Evolutionary conservation across 257 asterid species (phyloP).

Genomic region (Handroanthus guayacan): DNA sequence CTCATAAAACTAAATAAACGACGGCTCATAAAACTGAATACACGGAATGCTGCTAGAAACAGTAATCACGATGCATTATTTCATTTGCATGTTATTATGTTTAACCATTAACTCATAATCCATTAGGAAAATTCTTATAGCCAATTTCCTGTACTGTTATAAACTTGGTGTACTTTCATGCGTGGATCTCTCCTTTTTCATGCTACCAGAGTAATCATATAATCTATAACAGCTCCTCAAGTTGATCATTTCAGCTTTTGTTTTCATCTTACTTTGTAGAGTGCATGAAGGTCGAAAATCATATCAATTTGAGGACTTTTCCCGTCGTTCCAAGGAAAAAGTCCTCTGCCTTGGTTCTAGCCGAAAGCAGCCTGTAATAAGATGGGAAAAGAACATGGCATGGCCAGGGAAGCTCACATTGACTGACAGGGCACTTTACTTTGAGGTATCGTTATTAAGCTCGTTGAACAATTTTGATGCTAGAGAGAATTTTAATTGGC

Average conservation of each 20-base stretch:
- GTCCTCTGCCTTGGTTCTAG: slow-evolving; percentile 86
- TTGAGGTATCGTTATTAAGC: slow-evolving; percentile 67
- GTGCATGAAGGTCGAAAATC: slow-evolving; percentile 91
- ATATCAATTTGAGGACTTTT: slow-evolving; percentile 54
- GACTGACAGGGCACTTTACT: slow-evolving; percentile 88
- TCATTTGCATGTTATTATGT: too few species aligned
- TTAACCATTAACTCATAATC: too few species aligned
- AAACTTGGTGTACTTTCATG: too few species aligned
- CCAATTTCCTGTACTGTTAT: too few species aligned
- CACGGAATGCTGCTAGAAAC: too few species aligned
- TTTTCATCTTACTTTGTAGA: slow-evolving; percentile 50
- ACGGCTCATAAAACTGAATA: too few species aligned
- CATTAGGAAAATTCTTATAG: too few species aligned
- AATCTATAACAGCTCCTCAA: slow-evolving; percentile 10
- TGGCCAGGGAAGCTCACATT: slow-evolving; percentile 96
- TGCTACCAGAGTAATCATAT: not conserved
- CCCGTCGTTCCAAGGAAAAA: slow-evolving; percentile 57
- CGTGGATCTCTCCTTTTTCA: too few species aligned
- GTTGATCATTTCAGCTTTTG: slow-evolving; percentile 25
- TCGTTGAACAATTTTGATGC: slow-evolving; percentile 28
- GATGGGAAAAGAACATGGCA: slow-evolving; percentile 88
- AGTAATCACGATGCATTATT: too few species aligned
- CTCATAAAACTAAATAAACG: too few species aligned
- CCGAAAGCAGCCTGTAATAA: slow-evolving; percentile 92
- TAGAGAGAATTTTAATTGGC: not conserved